Evolutionary conservation across 495 filamentous ascomycete species (phyloP).

Genomic region (Tuber aestivum): DNA sequence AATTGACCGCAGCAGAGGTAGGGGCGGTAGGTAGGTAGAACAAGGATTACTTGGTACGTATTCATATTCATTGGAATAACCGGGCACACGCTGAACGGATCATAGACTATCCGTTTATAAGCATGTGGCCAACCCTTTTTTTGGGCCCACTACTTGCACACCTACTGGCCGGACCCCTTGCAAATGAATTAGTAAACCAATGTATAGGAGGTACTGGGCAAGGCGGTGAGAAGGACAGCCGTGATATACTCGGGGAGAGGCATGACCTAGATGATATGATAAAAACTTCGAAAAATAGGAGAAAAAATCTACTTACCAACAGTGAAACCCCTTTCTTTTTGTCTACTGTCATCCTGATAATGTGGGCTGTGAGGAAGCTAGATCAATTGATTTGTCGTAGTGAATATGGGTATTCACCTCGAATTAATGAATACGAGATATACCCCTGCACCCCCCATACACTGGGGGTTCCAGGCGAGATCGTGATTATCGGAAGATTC

Average conservation of each 20-base stretch:
- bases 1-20: background rate
- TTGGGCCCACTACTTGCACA: background rate
- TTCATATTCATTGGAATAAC: background rate
- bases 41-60: background rate
- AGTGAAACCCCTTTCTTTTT: background rate
- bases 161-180: rapidly evolving
- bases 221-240: background rate
- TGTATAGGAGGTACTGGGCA: background rate
- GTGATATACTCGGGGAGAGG: too few relatives aligned
- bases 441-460: background rate
- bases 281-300: background rate
- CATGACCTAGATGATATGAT: background rate
- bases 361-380: background rate
- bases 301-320: background rate
- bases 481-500: background rate
- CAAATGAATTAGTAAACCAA: background rate
- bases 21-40: background rate
- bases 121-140: background rate
- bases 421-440: background rate
- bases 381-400: background rate
- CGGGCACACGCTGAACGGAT: background rate
- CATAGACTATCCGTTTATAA: background rate
- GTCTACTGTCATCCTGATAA: background rate
- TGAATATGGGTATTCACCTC: background rate
- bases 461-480: background rate